A percentile compares a stretch with the other conserved stretches of the same genome.
Conservation (phyloP, 2,329 filamentous ascomycete genomes). For the Alternaria brassicae region DNA sequence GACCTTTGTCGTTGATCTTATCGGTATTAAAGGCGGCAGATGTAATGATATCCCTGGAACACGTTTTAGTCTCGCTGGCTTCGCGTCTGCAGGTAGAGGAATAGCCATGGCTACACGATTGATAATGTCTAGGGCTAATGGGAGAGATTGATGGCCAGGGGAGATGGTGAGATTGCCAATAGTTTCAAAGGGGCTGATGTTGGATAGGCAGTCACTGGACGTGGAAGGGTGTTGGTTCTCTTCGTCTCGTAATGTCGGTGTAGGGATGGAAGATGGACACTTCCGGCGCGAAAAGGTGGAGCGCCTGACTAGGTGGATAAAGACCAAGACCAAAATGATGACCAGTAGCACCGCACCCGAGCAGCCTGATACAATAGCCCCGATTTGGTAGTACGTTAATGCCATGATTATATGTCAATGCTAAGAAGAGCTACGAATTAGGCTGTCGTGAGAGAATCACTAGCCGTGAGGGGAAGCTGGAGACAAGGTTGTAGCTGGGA, state of each 20-base stretch:
- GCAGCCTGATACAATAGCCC: neutral
- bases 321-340: neutral
- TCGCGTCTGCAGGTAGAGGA: neutral
- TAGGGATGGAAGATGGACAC: neutral
- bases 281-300: neutral
- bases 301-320: neutral
- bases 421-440: neutral
- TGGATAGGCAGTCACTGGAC: too few species aligned
- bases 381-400: neutral
- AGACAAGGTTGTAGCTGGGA: neutral
- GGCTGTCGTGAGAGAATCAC: neutral
- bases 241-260: neutral
- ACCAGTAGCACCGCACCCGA: neutral
- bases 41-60: neutral
- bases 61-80: neutral
- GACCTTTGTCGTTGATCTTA: neutral
- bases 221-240: neutral
- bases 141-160: neutral
- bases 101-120: neutral
- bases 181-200: neutral
- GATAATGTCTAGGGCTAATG: neutral
- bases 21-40: neutral
- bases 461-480: neutral
- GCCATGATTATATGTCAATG: neutral
- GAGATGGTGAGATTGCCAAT: neutral